These are phyloP conservation scores for Rhizophagus prolifer DNA, from an alignment of 192 early-diverging fungal species.

Conservation along the genomic window DNA sequence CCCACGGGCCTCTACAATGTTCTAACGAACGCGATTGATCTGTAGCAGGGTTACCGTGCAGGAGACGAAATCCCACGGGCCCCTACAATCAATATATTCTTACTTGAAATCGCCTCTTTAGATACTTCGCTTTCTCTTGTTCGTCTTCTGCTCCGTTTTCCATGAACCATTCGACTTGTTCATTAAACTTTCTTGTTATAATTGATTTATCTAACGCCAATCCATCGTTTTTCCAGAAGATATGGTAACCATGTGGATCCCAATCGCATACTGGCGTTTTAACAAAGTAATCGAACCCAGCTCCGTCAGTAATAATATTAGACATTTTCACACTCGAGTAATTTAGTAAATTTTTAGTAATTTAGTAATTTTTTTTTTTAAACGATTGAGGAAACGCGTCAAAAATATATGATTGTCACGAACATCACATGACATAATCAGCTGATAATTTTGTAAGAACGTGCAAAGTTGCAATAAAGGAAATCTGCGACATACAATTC, in stretches of 20 bases:
- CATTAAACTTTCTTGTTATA: conserved; percentile 15
- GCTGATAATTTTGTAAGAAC: no score
- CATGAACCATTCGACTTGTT: conserved; percentile 28
- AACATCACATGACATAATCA: no score
- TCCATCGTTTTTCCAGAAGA: conserved; percentile 7
- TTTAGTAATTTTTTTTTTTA: no score
- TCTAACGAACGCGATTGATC: not conserved
- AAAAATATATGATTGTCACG: no score
- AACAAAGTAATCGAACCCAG: conserved; percentile 30
- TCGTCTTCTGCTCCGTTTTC: not conserved
- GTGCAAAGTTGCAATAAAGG: no score
- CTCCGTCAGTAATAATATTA: not conserved
- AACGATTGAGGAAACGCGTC: no score
- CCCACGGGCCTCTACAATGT: conserved; percentile 17
- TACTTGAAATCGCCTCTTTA: conserved; percentile 28
- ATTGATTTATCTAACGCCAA: conserved; percentile 17
- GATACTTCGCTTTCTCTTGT: conserved; percentile 21
- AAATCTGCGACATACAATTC: no score
- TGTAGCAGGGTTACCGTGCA: conserved; percentile 24
- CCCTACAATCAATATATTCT: conserved; percentile 18
- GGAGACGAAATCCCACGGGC: conserved; percentile 21
- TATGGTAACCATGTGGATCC: conserved; percentile 21
- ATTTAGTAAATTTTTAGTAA: no score
- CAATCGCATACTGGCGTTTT: conserved; percentile 15
- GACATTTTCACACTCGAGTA: not conserved